Conservation (phyloP, 345 rosid species). For the Pistacia integerrima region DNA sequence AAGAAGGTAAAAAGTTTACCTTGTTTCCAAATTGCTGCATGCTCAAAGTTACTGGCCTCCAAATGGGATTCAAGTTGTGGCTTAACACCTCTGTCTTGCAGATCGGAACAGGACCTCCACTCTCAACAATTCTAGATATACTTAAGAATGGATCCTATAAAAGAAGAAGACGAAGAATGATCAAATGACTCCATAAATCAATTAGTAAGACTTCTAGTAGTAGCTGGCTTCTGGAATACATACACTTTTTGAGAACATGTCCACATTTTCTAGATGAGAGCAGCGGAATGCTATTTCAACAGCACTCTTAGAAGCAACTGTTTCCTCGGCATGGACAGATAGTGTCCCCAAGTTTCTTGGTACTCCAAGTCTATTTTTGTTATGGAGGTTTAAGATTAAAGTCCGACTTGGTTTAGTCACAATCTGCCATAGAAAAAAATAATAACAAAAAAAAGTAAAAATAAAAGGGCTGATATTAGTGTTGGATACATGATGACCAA, state of each 20-base stretch:
- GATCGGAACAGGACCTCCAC: conserved; percentile 54
- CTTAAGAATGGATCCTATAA: conserved; percentile 78
- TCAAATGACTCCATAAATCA: background rate
- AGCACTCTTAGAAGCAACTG: conserved; percentile 53
- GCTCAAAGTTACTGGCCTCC: conserved; percentile 64
- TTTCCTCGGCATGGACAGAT: conserved; percentile 76
- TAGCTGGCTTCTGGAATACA: conserved; percentile 16
- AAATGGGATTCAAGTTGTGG: conserved; percentile 70
- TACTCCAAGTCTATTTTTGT: conserved; percentile 37
- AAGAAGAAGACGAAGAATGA: conserved; percentile 3
- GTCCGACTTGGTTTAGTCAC: conserved; percentile 55
- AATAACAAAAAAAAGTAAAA: background rate
- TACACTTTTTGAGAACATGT: conserved; percentile 81
- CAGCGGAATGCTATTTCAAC: conserved; percentile 59
- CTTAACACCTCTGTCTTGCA: conserved; percentile 80
- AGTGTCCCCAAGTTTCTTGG: conserved; percentile 56
- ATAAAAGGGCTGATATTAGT: background rate
- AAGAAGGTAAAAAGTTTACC: conserved; percentile 43
- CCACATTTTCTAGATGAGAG: conserved; percentile 65
- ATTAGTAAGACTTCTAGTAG: background rate
- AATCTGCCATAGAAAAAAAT: conserved; percentile 51
- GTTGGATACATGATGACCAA: background rate
- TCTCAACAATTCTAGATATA: conserved; percentile 72
- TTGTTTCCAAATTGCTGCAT: conserved; percentile 89
- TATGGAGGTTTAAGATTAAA: conserved; percentile 52